Conservation (phyloP, 2,329 filamentous ascomycete species). For the Trichoderma koningiopsis region DNA sequence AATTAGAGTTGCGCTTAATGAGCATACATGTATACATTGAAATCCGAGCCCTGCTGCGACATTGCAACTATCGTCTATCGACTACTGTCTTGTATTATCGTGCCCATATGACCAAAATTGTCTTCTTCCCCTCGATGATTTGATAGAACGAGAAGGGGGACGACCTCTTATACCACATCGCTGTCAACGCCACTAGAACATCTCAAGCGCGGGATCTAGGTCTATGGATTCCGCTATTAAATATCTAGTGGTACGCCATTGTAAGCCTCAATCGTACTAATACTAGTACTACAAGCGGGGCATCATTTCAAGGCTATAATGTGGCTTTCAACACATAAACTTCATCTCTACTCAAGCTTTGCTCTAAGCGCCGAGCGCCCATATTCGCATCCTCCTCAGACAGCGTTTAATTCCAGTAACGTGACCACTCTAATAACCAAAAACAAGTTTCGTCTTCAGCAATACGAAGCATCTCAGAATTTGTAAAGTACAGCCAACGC, state of each 20-base stretch:
- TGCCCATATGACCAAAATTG: not conserved
- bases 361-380: not conserved
- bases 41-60: not conserved
- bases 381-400: not conserved
- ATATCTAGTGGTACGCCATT: not conserved
- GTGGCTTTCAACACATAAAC: not conserved
- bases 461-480: not conserved
- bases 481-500: not conserved
- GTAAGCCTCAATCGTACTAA: not conserved
- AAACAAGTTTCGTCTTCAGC: not conserved
- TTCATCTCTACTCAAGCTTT: not conserved
- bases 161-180: not conserved
- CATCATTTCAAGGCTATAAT: not conserved
- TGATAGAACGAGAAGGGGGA: not conserved
- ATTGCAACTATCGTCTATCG: not conserved
- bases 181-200: not conserved
- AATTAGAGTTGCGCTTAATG: not conserved
- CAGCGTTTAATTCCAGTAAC: not conserved
- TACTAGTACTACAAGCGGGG: not conserved
- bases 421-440: not conserved
- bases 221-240: not conserved
- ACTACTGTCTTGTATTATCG: not conserved
- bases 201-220: slow-evolving; percentile 3
- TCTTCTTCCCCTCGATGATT: not conserved
- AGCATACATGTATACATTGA: not conserved